Percentiles rank a stretch among this genome's conserved stretches.
Evolutionary conservation across 106 monocot species (phyloP).

Genomic region (Chionographis japonica): DNA sequence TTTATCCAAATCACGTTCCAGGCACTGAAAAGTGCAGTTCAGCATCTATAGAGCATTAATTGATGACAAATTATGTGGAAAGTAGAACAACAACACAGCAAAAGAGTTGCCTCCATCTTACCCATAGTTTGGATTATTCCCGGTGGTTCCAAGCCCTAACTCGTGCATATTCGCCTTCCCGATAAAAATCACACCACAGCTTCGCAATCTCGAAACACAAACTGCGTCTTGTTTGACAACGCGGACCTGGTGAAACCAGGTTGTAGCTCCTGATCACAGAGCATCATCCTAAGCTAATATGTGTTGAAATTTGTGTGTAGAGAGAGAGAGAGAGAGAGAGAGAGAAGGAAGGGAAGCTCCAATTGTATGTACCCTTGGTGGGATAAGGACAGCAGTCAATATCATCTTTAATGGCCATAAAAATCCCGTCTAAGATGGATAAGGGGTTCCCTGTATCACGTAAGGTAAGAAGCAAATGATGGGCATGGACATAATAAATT

Average conservation of each 20-base stretch:
- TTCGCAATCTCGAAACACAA: conserved; percentile 83
- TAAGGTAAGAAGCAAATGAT: no score
- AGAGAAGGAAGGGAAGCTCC: background rate
- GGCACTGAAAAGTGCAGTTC: no score
- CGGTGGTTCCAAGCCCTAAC: conserved; percentile 87
- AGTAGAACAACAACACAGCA: background rate
- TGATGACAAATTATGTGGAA: no score
- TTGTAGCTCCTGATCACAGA: conserved; percentile 59
- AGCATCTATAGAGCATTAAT: no score
- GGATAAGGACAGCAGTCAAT: conserved; percentile 90
- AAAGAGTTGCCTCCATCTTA: conserved; percentile 13
- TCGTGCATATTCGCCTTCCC: conserved; percentile 99
- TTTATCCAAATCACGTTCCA: no score
- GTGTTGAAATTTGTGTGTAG: background rate
- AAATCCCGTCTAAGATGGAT: conserved; percentile 95
- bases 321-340: background rate
- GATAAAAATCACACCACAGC: conserved; percentile 82
- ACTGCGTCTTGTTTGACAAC: conserved; percentile 75
- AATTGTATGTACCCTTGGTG: conserved; percentile 46
- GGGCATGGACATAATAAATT: background rate
- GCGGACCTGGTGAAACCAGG: conserved; percentile 62
- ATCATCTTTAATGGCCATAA: conserved; percentile 96
- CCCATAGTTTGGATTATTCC: conserved; percentile 97
- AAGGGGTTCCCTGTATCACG: conserved; percentile 54
- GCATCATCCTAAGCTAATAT: background rate